Evolutionary conservation across 306 rosid species (phyloP), one percentile per base, ranked within the genome.

Genomic region (Echinosophora koreensis): DNA sequence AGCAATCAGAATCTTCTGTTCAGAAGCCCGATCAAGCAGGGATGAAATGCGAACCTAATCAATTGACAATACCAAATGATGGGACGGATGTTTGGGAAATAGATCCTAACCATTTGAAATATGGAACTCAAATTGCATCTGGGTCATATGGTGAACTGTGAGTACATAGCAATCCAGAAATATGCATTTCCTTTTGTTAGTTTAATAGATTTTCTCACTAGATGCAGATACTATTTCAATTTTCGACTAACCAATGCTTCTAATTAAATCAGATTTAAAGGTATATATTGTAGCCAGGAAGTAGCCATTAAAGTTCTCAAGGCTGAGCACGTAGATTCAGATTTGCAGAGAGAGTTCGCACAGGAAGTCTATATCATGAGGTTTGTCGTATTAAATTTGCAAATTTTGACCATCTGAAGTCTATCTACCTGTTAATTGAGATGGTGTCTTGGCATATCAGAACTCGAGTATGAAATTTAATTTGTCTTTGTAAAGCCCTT

Each of bases 11-110:
- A 59, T 76, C 96, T 86, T 83, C 91, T 68, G 84, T 77, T 44
- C 79, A 77, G 1, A 84, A 88, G 65, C 77, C 15, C 12, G 88
- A 93, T 88, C 85, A 86, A 77, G 28, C 69, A 68, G 62, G 16
- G 73, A 16, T 85, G 77, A 93, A 93, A 83, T 56, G 76, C 66
- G 94, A 91, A 77, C 69, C 88, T 65, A 87, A 85, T 61, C 86
- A 87, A 50, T 84, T 96, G 80, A 71, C 76, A 58, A 93, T 96
- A 76, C 99, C 99, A 50, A 84, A 86, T 39, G 99, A 93, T 77
- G 99, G 97, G 74, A 89, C 85, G 28, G 97, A 93, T 82, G 99
- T 96, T 81, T 96, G 98, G 98, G 99, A 96, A 83, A 88, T 96
- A 81, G 90, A 93, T 88, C 89, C 91, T 50, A 89, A 78, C 61